These are phyloP conservation scores for Diplodia seriata DNA, from an alignment of 2,329 filamentous ascomycete genomes.

Conservation along the genomic window DNA sequence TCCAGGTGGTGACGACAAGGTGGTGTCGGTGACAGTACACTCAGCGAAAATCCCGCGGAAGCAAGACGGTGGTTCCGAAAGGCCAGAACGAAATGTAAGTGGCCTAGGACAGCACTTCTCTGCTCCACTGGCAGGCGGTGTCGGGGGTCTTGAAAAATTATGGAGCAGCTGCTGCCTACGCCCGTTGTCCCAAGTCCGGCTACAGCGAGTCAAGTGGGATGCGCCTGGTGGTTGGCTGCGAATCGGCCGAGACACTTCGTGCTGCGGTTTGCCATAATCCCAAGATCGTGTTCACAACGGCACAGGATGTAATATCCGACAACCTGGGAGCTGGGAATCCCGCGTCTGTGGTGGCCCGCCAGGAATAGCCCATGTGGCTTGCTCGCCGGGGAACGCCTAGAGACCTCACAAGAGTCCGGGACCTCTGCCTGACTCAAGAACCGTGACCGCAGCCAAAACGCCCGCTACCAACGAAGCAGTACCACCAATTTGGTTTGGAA, in stretches of 20 bases:
- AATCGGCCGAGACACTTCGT: constrained; percentile 10
- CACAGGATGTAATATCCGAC: constrained; percentile 11
- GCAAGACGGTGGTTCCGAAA: constrained; percentile 7
- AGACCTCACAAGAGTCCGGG: constrained; percentile 4
- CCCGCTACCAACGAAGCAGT: not conserved
- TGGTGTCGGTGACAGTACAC: not conserved
- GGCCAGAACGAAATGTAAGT: not conserved
- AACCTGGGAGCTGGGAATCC: constrained; percentile 12
- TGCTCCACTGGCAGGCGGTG: constrained; percentile 10
- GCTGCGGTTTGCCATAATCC: constrained; percentile 22
- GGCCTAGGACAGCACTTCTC: not conserved
- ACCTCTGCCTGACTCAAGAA: constrained; percentile 16
- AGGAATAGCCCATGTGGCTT: constrained; percentile 16
- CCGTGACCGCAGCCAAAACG: constrained; percentile 12
- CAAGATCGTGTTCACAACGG: not conserved
- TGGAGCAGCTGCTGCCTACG: constrained; percentile 26
- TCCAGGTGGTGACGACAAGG: not conserved
- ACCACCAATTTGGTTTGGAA: constrained; percentile 21
- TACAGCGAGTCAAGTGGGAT: not conserved
- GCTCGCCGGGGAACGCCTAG: not conserved
- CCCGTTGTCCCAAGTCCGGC: not conserved
- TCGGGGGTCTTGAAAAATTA: not conserved
- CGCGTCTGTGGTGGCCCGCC: constrained; percentile 1
- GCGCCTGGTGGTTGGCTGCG: constrained; percentile 7
- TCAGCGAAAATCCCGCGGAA: constrained; percentile 14